Evolutionary conservation across 768 basidiomycete species (phyloP), one percentile per base, ranked within the genome.

Genomic region (Botryobasidium botryosum): DNA sequence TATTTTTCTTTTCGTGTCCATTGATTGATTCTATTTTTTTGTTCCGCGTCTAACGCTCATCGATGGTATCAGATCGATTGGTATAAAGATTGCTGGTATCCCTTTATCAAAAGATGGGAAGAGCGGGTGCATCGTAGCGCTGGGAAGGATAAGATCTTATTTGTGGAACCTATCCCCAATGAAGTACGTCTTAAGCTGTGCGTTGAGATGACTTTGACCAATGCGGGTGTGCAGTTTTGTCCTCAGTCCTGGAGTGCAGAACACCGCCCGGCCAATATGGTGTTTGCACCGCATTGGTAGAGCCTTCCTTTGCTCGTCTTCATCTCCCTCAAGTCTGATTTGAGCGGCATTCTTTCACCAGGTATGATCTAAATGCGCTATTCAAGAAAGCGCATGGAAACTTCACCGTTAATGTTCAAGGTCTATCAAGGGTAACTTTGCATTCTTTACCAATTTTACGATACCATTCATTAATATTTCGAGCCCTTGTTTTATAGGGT

Each of bases 401-500:
- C 54, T 82, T 96, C 59, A 77, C 76, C 0, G 83, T 87, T 35
- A 92, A 97, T 56, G 90, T 97, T 0, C 92, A 96, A 64, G 88
- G 82, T 1, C 61, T 96, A 12, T 81, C 92, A 0, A 66, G 82
- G 59, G 90, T 91, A 55, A 33, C 71, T 59, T 4, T 7, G 10
- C 20, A 33, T 6, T 24, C 0, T 26, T 3, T 31, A 18, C 28
- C 45, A 49, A 23, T 38, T 23, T 10, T 37, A 17, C 28, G 26
- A 46, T 4, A 21, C 12, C 17, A 28, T 3, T 4, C 25, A n/a
- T 40, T 23, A 31, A 5, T 17, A 58, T 38, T 36, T 33, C 18
- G 29, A 26, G 20, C 6, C 45, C 23, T 26, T 24, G 10, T 31
- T 43, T 33, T 7, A 8, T 51, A 92, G 90, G 88, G 91, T 28